phyloP scores from a whole-genome alignment of 345 rosid genomes.

The Melaleuca quinquenervia region DNA sequence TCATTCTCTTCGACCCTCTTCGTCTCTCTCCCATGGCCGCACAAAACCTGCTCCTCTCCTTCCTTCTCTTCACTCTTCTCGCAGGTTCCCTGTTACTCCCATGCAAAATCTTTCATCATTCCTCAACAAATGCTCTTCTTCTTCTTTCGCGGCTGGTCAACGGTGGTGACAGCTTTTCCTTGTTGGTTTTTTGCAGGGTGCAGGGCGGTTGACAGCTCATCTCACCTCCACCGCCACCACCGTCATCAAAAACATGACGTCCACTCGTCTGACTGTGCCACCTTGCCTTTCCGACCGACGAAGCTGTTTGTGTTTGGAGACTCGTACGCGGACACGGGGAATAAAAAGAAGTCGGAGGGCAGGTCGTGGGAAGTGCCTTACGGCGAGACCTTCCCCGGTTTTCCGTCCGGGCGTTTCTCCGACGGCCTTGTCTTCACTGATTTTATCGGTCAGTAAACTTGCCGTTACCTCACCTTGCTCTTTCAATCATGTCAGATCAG shows the following conservation, averaged over 20 bases:
- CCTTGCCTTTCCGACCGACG: conserved; percentile 4
- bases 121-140: background rate
- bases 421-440: conserved; percentile 52
- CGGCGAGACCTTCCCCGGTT: conserved; percentile 41
- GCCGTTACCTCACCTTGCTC: background rate
- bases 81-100: background rate
- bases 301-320: conserved; percentile 57
- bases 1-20: background rate
- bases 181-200: background rate
- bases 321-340: conserved; percentile 56
- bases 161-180: background rate
- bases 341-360: conserved; percentile 14
- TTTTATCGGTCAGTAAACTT: conserved; percentile 22
- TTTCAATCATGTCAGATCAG: background rate
- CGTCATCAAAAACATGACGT: background rate
- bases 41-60: background rate
- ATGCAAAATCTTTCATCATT: background rate
- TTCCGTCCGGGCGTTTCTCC: conserved; percentile 57
- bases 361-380: conserved; percentile 48
- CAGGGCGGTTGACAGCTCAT: background rate
- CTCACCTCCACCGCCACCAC: background rate
- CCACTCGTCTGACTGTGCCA: background rate
- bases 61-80: background rate
- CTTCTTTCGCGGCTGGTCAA: background rate
- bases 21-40: background rate